Base-by-base conservation (phyloP, 345 rosid genomes). In the Acer negundo region DNA sequence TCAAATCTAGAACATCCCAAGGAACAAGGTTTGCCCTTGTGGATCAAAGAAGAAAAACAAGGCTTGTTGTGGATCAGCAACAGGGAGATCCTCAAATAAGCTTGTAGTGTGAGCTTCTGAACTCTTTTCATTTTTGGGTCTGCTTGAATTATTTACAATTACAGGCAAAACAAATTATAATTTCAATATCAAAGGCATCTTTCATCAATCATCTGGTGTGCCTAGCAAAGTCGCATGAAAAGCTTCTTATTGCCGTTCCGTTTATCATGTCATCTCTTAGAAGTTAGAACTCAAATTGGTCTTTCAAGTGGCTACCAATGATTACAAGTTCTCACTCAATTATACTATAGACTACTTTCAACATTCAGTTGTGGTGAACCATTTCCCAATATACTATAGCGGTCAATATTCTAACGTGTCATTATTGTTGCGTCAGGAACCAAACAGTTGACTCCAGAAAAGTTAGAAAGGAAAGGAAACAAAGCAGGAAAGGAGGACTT, bases 41-140 rank as follows among this genome's bases (percentile, higher is more conserved):
- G 98, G 98, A 67, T 93, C 98, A 31, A 92, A 86, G 92, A 94
- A 87, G 89, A 96, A 94, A 84, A 85, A 92, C 88, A 96, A 93
- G 84, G 84, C 98, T 59, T 93, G 96, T 78, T 95, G 99, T 69
- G 97, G 97, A 75, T 76, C 96, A 74, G 92, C 80, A n/a, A 58
- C 85, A 16, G 87, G 88, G 80, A 91, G 88, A 84, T 64, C 91
- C 76, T 80, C 89, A 28, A 68, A 85, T 17, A 90, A 84, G 86
- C 26, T 84, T 66, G 67, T 85, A 26, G 81, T 82, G 97, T 91
- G 85, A 80, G 85, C 79, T 76, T 79, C 83, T 62, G 47, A 82
- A 68, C 77, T 81, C 75, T 62, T 15, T 72, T 13, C 24, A 65
- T 75, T 16, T 49, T 11, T 26, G 62, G 49, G 62, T 58, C 49